phyloP scores from a whole-genome alignment of 345 rosid genomes.

The Salix exigua region DNA sequence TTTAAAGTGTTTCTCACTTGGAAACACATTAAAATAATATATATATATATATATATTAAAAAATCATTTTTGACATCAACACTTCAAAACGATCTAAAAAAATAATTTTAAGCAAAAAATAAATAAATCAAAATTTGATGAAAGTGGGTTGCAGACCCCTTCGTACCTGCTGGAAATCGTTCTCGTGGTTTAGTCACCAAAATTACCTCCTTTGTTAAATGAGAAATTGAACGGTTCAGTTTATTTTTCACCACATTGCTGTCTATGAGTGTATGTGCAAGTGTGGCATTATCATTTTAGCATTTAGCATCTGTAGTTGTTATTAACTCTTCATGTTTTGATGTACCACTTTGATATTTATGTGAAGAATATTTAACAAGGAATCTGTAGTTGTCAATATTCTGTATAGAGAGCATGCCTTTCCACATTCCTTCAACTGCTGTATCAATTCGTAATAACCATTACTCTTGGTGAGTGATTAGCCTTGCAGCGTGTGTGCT shows the following conservation, averaged over 20 bases:
- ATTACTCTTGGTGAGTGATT: not conserved
- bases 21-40: too few species aligned
- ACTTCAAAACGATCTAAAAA: too few species aligned
- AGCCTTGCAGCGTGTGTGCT: not conserved
- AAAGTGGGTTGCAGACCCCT: too few species aligned
- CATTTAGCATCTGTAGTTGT: not conserved
- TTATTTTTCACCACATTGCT: not conserved
- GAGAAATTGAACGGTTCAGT: not conserved
- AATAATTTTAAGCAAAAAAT: too few species aligned
- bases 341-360: not conserved
- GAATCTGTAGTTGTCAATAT: not conserved
- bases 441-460: not conserved
- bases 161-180: not conserved
- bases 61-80: too few species aligned
- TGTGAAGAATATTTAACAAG: not conserved
- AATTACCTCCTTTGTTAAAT: too few species aligned
- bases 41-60: too few species aligned
- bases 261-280: not conserved
- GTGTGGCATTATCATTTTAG: not conserved
- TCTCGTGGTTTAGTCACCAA: not conserved
- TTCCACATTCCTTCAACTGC: not conserved
- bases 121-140: too few species aligned
- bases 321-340: not conserved
- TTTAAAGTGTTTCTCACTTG: too few species aligned
- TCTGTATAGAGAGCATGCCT: not conserved